Base-by-base conservation (phyloP, 495 filamentous ascomycete species). In the Pyronema omphalodes region DNA sequence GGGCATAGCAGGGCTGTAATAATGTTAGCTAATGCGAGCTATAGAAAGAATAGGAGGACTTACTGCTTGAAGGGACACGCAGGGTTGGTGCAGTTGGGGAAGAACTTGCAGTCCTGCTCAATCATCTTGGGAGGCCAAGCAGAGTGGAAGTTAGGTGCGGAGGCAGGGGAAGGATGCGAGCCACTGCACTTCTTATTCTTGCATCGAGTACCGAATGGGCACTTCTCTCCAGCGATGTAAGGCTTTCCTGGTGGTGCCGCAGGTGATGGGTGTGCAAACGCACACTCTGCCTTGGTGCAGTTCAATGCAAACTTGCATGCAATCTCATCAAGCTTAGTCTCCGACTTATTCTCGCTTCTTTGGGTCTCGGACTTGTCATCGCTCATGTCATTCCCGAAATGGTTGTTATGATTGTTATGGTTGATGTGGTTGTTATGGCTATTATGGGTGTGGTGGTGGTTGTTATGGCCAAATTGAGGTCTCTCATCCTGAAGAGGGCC, bases 151-250 rank as follows among this genome's bases (percentile, higher is more conserved):
- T 46, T 34, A 0, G 55, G 48, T 12, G 50, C 37, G 56, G 81
- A 74, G 8, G 89, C 86, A 9, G 93, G 91, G 15, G 91, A 96
- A 5, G 91, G 91, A 66, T 99, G 91, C 9, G 84, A 81, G 19
- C 78, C 88, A 1, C 83, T 83, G 61, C 91, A 99, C 68, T 99
- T 99, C 39, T 75, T 73, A 70, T 94, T 99, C 67, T 88, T 91
- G 77, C 91, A 99, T 15, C 86, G 85, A 4, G 77, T 86, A 11
- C 88, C 91, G 65, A 80, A 95, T 37, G 80, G 72, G 70, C 91
- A 99, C 34, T 73, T 70, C 62, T 95, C 88, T 8, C 61, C 63
- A 37, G 73, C 73, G 52, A 87, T 70, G 66, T 95, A 93, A 11
- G 64, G 66, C n/a, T 73, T 74, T 18, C 82, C 84, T n/a, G 81